Percentiles rank a stretch among this genome's conserved stretches.
These are phyloP conservation scores for Magnolia sinica DNA, from an alignment of 164 flowering plant species.

Conservation along the genomic window DNA sequence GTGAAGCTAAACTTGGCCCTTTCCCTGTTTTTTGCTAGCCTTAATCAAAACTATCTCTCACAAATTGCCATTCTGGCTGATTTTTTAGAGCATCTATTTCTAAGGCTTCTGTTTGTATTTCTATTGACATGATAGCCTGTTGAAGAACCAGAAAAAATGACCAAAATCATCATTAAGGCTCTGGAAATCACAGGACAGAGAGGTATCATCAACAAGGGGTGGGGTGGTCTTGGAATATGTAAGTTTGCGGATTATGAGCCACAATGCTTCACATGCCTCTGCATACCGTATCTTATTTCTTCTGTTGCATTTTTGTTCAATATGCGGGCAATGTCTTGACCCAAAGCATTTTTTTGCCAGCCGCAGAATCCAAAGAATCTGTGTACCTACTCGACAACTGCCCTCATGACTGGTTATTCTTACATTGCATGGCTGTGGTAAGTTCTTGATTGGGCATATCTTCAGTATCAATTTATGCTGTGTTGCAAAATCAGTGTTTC, in stretches of 20 bases:
- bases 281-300: background rate
- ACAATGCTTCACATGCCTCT: background rate
- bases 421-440: conserved; percentile 93
- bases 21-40: background rate
- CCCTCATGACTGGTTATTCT: conserved; percentile 96
- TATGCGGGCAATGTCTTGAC: background rate
- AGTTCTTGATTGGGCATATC: conserved; percentile 17
- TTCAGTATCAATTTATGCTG: background rate
- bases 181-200: conserved; percentile 77
- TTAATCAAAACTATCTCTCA: background rate
- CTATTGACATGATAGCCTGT: conserved; percentile 59
- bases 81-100: too few species aligned
- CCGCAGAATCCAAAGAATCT: conserved; percentile 74
- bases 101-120: background rate
- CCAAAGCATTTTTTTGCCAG: conserved; percentile 32
- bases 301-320: background rate
- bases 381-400: conserved; percentile 73
- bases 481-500: background rate
- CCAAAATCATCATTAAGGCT: conserved; percentile 82
- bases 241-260: conserved; percentile 27
- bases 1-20: too few species aligned
- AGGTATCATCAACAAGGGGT: conserved; percentile 94
- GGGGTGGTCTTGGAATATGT: conserved; percentile 98
- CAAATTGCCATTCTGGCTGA: background rate
- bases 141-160: conserved; percentile 88